Evolutionary conservation across 352 stramenopile species (phyloP), one percentile per base, ranked within the genome.

Genomic region (Peronospora farinosa): DNA sequence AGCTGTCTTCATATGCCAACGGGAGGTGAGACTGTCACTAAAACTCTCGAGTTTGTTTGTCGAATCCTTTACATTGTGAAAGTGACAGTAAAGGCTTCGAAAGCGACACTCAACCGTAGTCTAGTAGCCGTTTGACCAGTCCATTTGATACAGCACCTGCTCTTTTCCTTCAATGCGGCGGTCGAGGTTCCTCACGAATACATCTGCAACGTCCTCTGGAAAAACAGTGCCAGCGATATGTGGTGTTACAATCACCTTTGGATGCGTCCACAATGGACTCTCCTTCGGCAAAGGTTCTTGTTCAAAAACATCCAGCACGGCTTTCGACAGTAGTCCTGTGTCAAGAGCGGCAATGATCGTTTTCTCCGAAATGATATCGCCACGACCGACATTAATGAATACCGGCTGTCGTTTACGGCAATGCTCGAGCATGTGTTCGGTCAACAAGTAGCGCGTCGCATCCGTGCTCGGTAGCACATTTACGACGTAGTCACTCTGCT

Each of bases 341-440:
- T 92, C 74, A 19, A 96, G 66, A 40, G 84, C 79, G 33, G 49
- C 38, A 19, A 95, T 3, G 36, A 96, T 62, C 25, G 58, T 65
- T n/a, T 31, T 17, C 56, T 91, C 78, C 25, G 61, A 57, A 33
- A 94, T 74, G 27, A 95, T 54, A 48, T 95, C 83, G 16, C 84
- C 86, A n/a, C 86, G 75, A 16, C 86, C 86, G 8, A 92, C 78
- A 65, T 93, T 95, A 60, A 96, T 74, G 55, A 96, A 78, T 39
- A 91, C 71, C 3, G 84, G 78, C 53, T 77, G 41, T 62, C 82
- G 77, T 32, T 60, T 58, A 2, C 49, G 42, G 28, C 75, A 86
- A 8, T 63, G 45, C 35, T 60, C 30, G 3, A 95, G 57, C 16
- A 58, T 59, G 16, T 70, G 56, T 19, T 81, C 64, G 4, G 62